Conservation (phyloP, 352 stramenopile species). For the Thraustotheca clavata region DNA sequence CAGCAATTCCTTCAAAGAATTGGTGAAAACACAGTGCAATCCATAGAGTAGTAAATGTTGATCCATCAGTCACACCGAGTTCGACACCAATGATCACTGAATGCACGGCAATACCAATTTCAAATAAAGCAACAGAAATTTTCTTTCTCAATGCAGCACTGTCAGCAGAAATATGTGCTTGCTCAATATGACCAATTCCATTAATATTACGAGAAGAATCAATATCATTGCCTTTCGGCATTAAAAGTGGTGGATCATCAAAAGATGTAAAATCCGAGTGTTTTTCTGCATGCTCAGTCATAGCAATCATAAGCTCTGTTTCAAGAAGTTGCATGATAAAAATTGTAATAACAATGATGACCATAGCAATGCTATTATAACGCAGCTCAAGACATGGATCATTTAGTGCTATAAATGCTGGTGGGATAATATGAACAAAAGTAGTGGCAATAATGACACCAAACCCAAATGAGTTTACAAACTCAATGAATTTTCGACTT, state of each 20-base stretch:
- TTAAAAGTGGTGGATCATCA: neutral
- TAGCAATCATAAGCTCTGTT: too few relatives aligned
- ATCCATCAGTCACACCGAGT: slow-evolving; percentile 15
- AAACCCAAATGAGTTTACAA: slow-evolving; percentile 22
- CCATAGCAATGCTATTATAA: slow-evolving; percentile 20
- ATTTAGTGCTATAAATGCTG: slow-evolving; percentile 19
- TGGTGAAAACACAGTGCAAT: slow-evolving; percentile 25
- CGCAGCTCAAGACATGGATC: slow-evolving; percentile 16
- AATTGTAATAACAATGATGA: slow-evolving; percentile 23
- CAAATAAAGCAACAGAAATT: slow-evolving; percentile 19
- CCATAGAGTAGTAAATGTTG: slow-evolving; percentile 12
- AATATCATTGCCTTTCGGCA: neutral
- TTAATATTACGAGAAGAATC: neutral
- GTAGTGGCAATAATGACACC: slow-evolving; percentile 24
- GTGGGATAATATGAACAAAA: slow-evolving; percentile 24
- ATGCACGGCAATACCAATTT: slow-evolving; percentile 22
- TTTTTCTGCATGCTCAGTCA: too few relatives aligned
- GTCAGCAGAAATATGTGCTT: too few relatives aligned
- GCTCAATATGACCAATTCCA: too few relatives aligned
- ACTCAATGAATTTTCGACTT: neutral
- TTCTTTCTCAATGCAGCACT: neutral
- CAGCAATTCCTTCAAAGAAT: slow-evolving; percentile 26
- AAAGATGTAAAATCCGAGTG: neutral
- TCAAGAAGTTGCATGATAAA: slow-evolving; percentile 19
- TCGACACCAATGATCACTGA: slow-evolving; percentile 24